These are phyloP conservation scores for Turritis glabra DNA, from an alignment of 345 rosid species.

Conservation along the genomic window DNA sequence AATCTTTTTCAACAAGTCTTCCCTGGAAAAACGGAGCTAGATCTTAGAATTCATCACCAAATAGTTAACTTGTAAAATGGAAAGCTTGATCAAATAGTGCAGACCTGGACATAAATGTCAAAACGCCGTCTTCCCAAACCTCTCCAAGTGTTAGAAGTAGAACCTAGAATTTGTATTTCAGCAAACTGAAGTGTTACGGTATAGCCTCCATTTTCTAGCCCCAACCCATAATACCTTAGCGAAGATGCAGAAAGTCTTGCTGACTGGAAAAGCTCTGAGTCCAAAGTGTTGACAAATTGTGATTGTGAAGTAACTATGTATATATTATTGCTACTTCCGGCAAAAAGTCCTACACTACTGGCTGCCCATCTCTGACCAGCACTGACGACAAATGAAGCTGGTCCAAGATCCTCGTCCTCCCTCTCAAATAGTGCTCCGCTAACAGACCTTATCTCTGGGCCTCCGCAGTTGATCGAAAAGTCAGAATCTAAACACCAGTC, in stretches of 20 bases:
- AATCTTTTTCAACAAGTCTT: slow-evolving; percentile 45
- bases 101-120: slow-evolving; percentile 50
- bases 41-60: slow-evolving; percentile 15
- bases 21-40: slow-evolving; percentile 25
- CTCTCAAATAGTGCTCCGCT: slow-evolving; percentile 40
- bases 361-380: slow-evolving; percentile 49
- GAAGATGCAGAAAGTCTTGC: slow-evolving; percentile 38
- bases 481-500: slow-evolving; percentile 43
- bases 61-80: background rate
- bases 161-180: slow-evolving; percentile 41
- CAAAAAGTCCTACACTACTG: slow-evolving; percentile 47
- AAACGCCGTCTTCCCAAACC: slow-evolving; percentile 49
- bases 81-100: background rate
- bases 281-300: slow-evolving; percentile 42
- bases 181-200: slow-evolving; percentile 48
- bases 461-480: slow-evolving; percentile 64
- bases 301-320: slow-evolving; percentile 17
- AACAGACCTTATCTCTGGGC: slow-evolving; percentile 47
- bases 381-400: slow-evolving; percentile 54
- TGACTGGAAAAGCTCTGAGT: slow-evolving; percentile 44
- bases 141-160: slow-evolving; percentile 40
- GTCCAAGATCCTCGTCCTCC: slow-evolving; percentile 52
- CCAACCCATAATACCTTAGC: slow-evolving; percentile 36
- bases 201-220: slow-evolving; percentile 38
- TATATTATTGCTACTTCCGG: slow-evolving; percentile 34